phyloP scores from a whole-genome alignment of 2,329 filamentous ascomycete species.

The Ophidiomyces ophidiicola region DNA sequence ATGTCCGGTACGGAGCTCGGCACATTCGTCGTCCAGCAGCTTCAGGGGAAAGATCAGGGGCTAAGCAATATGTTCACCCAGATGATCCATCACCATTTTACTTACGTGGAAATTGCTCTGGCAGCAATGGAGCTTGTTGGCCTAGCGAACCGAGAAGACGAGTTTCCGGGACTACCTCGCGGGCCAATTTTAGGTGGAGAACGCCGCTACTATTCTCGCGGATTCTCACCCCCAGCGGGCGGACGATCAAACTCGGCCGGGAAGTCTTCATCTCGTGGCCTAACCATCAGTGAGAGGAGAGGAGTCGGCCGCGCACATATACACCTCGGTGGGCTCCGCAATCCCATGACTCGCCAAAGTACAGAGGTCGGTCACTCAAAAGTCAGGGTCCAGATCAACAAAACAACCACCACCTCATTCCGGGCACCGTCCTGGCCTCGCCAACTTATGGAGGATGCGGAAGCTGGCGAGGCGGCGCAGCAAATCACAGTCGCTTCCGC shows the following conservation, averaged over 20 bases:
- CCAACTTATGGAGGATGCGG: too few relatives aligned
- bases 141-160: background rate
- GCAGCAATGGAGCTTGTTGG: conserved; percentile 12
- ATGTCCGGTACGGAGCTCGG: conserved; percentile 14
- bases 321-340: too few relatives aligned
- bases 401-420: too few relatives aligned
- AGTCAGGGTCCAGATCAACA: too few relatives aligned
- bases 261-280: too few relatives aligned
- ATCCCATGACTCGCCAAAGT: too few relatives aligned
- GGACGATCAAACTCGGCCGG: too few relatives aligned
- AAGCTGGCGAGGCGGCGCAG: too few relatives aligned
- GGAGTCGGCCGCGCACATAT: background rate
- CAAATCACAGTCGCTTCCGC: background rate
- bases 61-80: conserved; percentile 14
- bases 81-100: conserved; percentile 6
- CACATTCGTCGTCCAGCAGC: conserved; percentile 8
- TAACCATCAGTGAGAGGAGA: conserved; percentile 2
- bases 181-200: background rate
- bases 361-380: too few relatives aligned
- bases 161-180: background rate
- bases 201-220: conserved; percentile 1
- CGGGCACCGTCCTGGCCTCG: too few relatives aligned
- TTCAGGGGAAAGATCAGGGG: conserved; percentile 12
- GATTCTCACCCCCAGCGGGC: background rate
- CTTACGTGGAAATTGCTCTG: conserved; percentile 14